A percentile compares a stretch with the other conserved stretches of the same genome.
These are phyloP conservation scores for Penicillium atrosanguineum DNA, from an alignment of 495 filamentous ascomycete genomes.

Conservation along the genomic window DNA sequence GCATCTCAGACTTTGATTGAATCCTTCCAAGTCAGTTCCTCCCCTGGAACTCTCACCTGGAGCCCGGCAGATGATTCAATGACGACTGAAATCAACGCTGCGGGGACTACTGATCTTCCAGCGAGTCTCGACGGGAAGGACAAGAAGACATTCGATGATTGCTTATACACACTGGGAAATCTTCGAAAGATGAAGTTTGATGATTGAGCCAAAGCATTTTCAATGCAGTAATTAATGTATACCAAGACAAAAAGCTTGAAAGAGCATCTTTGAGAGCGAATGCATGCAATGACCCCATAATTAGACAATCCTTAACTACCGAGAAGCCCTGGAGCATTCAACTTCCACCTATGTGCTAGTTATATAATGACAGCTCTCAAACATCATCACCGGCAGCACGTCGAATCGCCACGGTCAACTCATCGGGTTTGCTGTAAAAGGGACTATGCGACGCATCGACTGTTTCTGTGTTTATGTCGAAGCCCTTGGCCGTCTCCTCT, in stretches of 20 bases:
- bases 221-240: constrained; percentile 1
- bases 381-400: constrained; percentile 8
- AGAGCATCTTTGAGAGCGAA: background rate
- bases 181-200: constrained; percentile 63
- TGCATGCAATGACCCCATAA: too few relatives aligned
- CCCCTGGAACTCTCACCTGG: constrained; percentile 20
- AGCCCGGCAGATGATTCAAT: constrained; percentile 21
- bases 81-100: constrained; percentile 27
- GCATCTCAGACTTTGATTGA: constrained; percentile 27
- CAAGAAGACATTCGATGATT: constrained; percentile 37
- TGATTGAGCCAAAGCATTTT: constrained; percentile 16
- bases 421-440: constrained; percentile 23
- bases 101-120: constrained; percentile 33
- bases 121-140: constrained; percentile 32
- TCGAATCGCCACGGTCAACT: constrained; percentile 14
- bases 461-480: constrained; percentile 16
- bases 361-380: background rate
- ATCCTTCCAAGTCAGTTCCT: constrained; percentile 21
- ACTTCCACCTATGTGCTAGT: too few relatives aligned
- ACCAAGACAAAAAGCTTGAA: background rate
- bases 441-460: constrained; percentile 33
- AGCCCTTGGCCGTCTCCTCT: constrained; percentile 11
- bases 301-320: too few relatives aligned
- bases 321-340: too few relatives aligned
- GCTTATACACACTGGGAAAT: constrained; percentile 69